A percentile compares a stretch with the other conserved stretches of the same genome.
Evolutionary conservation across 2,329 filamentous ascomycete genomes (phyloP).

Genomic region (Acrodontium crateriforme): DNA sequence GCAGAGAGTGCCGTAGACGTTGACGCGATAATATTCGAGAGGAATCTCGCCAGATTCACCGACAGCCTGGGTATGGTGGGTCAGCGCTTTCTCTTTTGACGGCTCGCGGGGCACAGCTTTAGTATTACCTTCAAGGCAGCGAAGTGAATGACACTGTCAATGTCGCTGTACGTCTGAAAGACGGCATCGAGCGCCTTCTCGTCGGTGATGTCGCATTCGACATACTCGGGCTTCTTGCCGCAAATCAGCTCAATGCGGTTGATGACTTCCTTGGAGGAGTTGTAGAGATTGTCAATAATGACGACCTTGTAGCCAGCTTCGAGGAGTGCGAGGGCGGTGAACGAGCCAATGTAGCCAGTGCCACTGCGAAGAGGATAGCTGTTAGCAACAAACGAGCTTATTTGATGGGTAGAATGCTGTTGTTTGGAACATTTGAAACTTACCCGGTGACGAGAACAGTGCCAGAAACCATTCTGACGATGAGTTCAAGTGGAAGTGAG

Average conservation of each 20-base stretch:
- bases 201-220: constrained; percentile 78
- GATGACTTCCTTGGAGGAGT: constrained; percentile 80
- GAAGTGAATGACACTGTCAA: constrained; percentile 98
- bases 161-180: constrained; percentile 77
- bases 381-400: no score
- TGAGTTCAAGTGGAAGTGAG: background rate
- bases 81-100: constrained; percentile 20
- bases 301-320: constrained; percentile 93
- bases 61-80: constrained; percentile 60
- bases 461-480: constrained; percentile 10
- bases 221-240: constrained; percentile 75
- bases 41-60: constrained; percentile 90
- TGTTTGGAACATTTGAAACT: background rate
- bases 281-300: constrained; percentile 93
- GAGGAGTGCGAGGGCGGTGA: constrained; percentile 83
- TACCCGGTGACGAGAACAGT: constrained; percentile 12
- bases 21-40: constrained; percentile 95
- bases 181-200: constrained; percentile 71
- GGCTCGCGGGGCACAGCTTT: no score
- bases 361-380: constrained; percentile 45
- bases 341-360: constrained; percentile 97
- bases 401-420: constrained; percentile 1
- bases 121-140: constrained; percentile 71
- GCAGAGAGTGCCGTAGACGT: constrained; percentile 81
- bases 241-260: constrained; percentile 91